These are phyloP conservation scores for Paraphoma sp. DNA, from an alignment of 2,329 filamentous ascomycete genomes.

Conservation along the genomic window DNA sequence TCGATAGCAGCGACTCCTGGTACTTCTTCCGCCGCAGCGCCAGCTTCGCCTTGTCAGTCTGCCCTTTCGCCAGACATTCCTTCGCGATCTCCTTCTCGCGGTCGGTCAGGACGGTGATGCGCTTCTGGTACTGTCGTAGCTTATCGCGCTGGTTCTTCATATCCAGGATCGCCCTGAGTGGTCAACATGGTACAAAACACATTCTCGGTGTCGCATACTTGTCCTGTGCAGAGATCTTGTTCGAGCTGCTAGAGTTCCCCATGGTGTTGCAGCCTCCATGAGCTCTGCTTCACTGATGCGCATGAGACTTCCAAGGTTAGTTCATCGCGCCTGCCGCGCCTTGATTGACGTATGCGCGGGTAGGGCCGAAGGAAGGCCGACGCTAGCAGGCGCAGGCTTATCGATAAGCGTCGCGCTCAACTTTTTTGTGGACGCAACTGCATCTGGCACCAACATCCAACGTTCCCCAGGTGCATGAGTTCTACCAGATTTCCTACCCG, in stretches of 20 bases:
- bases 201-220: slow-evolving; percentile 64
- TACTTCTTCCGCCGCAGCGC: slow-evolving; percentile 96
- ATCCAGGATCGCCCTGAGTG: slow-evolving; percentile 85
- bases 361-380: slow-evolving; percentile 1
- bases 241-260: slow-evolving; percentile 69
- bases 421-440: slow-evolving; percentile 26
- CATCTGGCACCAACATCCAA: not conserved
- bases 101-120: slow-evolving; percentile 83
- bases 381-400: slow-evolving; percentile 17
- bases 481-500: no score
- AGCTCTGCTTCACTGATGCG: slow-evolving; percentile 13
- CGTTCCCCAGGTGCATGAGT: no score
- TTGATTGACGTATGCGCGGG: slow-evolving; percentile 29
- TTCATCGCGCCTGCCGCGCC: slow-evolving; percentile 21
- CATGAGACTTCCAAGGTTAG: slow-evolving; percentile 11
- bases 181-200: slow-evolving; percentile 11
- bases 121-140: slow-evolving; percentile 93
- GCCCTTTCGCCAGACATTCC: slow-evolving; percentile 78
- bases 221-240: slow-evolving; percentile 80
- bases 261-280: slow-evolving; percentile 53
- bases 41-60: slow-evolving; percentile 82
- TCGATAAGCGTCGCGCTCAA: slow-evolving; percentile 36
- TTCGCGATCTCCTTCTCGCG: slow-evolving; percentile 87
- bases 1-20: slow-evolving; percentile 85
- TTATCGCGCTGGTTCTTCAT: slow-evolving; percentile 98